Evolutionary conservation across 345 rosid genomes (phyloP).

Genomic region (Erysimum cheiranthoides): DNA sequence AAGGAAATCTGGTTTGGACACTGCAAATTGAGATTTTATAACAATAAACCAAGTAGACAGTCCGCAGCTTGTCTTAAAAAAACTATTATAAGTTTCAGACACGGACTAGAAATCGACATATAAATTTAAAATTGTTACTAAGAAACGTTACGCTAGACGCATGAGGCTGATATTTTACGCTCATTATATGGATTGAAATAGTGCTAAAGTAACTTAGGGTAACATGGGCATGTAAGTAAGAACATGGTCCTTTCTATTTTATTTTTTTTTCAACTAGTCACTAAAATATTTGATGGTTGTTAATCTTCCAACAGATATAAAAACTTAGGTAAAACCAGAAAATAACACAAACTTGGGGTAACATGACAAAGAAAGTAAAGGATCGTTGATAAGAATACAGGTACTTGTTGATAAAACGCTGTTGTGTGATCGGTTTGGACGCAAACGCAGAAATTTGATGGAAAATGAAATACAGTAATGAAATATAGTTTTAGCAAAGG

Average conservation of each 20-base stretch:
- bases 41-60: conserved; percentile 3
- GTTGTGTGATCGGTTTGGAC: conserved; percentile 14
- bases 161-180: conserved; percentile 20
- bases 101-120: conserved; percentile 11
- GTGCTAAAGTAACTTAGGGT: conserved; percentile 16
- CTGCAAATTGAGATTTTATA: background rate
- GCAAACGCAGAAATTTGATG: conserved; percentile 35
- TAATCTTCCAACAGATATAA: background rate
- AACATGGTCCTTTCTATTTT: background rate
- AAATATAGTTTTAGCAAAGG: background rate
- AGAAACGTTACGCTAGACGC: conserved; percentile 18
- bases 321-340: background rate
- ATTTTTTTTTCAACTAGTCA: background rate
- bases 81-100: background rate
- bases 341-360: background rate
- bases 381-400: conserved; percentile 4
- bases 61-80: background rate
- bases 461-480: background rate
- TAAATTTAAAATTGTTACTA: background rate
- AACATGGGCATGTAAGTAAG: conserved; percentile 37
- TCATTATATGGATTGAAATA: background rate
- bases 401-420: conserved; percentile 20
- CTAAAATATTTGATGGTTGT: background rate
- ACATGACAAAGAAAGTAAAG: conserved; percentile 27
- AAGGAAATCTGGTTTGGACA: background rate